Evolutionary conservation across 2,329 filamentous ascomycete genomes (phyloP), one percentile per base, ranked within the genome.

Genomic region (Sclerotinia glacialis): DNA sequence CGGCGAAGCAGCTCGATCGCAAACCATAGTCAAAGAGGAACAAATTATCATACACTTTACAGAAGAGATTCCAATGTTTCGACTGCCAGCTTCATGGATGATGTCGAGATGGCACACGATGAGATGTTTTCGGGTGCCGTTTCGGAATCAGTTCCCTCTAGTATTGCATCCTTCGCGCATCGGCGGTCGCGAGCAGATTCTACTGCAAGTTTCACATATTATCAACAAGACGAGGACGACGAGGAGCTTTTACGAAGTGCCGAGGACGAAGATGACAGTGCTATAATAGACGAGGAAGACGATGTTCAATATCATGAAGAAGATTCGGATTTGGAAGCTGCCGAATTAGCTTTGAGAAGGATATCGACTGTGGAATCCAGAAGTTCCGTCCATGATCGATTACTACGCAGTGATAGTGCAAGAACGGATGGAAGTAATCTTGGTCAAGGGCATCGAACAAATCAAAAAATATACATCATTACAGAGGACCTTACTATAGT

Each of bases 41-140:
- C 71, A 72, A 65, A 68, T 53, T 52, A 59, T 16, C 56, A 47
- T 40, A 37, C 16, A 23, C 68, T 91, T 69, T 91, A 92, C 78
- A 82, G 88, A 64, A 82, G 89, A 65, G 83, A 83, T 71, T 90
- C 88, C 62, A 91, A 91, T 74, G 82, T 87, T 73, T 92, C 90
- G 79, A 87, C 84, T 78, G 83, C 88, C 46, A 96, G 92, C 78
- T 89, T 97, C 72, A 89, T 97, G 73, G 92, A 92, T 72, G 92
- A 97, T 78, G 93, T 98, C n/a, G 94, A 97, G 77, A 98, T 99
- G 95, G 94, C 95, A 26, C 92, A 96, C 62, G 92, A 97, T 77
- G 94, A 98, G 85, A 91, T 95, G 58, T 99, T 94, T 79, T 89
- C 94, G 31, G 95, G 95, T 8, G 95, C 94, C 8, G 88, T 97